Percentiles rank a stretch among this genome's conserved stretches.
Evolutionary conservation across 352 stramenopile genomes (phyloP).

Genomic region (Salisapilia sapeloensis): DNA sequence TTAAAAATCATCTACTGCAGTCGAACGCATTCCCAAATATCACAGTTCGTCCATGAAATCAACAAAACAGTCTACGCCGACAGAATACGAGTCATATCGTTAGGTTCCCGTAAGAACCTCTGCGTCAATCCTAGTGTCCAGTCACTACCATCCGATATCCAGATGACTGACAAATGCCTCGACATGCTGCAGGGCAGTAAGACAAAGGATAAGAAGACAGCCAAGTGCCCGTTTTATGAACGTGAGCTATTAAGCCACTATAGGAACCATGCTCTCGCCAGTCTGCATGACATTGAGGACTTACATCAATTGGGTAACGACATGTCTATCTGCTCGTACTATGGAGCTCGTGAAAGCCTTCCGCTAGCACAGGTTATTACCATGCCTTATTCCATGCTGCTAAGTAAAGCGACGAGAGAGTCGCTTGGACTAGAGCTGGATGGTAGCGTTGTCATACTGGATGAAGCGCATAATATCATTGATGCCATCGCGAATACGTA

Average conservation of each 20-base stretch:
- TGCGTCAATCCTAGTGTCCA: conserved; percentile 63
- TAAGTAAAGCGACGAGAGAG: conserved; percentile 82
- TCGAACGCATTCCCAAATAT: conserved; percentile 81
- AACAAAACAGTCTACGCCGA: conserved; percentile 58
- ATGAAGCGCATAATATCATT: conserved; percentile 99
- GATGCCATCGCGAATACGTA: conserved; percentile 90
- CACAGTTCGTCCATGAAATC: conserved; percentile 79
- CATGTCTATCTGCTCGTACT: conserved; percentile 94
- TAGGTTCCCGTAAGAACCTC: conserved; percentile 75
- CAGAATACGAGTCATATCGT: conserved; percentile 53
- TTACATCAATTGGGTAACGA: conserved; percentile 79
- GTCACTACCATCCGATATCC: conserved; percentile 45
- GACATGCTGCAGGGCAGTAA: conserved; percentile 75
- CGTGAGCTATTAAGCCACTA: conserved; percentile 51
- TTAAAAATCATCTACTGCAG: conserved; percentile 84
- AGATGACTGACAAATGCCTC: conserved; percentile 72
- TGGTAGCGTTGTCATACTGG: conserved; percentile 90
- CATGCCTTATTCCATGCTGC: conserved; percentile 87
- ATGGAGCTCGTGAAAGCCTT: conserved; percentile 84
- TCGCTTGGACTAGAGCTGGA: conserved; percentile 79
- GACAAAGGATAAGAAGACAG: conserved; percentile 20
- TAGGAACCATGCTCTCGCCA: conserved; percentile 62
- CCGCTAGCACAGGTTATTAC: conserved; percentile 78
- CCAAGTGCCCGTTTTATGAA: conserved; percentile 74
- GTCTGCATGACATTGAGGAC: conserved; percentile 92